Percentiles rank a stretch among this genome's conserved stretches.
phyloP scores from a whole-genome alignment of 176 grass and related monocot genomes.

The Ananas comosus region DNA sequence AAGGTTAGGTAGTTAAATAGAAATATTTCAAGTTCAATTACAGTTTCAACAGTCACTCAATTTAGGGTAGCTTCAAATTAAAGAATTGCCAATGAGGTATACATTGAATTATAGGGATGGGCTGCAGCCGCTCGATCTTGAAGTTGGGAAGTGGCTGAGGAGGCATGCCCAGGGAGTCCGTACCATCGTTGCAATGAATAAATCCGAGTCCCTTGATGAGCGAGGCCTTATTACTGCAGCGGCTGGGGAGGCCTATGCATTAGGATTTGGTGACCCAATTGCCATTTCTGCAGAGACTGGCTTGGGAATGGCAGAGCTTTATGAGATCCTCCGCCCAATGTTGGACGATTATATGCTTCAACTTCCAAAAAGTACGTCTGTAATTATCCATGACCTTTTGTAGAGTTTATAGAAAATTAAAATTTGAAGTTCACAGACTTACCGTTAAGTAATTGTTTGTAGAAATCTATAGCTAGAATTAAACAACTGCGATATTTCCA shows the following conservation, averaged over 20 bases:
- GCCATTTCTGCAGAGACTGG: conserved; percentile 98
- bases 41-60: too few species aligned
- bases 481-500: too few species aligned
- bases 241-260: conserved; percentile 75
- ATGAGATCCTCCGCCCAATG: conserved; percentile 64
- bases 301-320: conserved; percentile 92
- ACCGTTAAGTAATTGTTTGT: too few species aligned
- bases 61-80: too few species aligned
- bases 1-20: too few species aligned
- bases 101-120: conserved; percentile 55
- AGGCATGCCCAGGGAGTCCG: conserved; percentile 66
- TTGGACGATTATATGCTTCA: conserved; percentile 79
- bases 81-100: neutral
- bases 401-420: too few species aligned
- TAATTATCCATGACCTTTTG: neutral
- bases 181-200: conserved; percentile 83
- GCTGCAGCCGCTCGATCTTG: conserved; percentile 77
- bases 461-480: too few species aligned
- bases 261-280: conserved; percentile 97
- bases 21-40: too few species aligned
- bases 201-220: conserved; percentile 88
- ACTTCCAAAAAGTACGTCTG: conserved; percentile 47
- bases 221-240: conserved; percentile 57
- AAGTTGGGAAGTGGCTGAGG: conserved; percentile 79
- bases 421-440: too few species aligned